phyloP scores from a whole-genome alignment of 345 rosid species.

The Linum trigynum region DNA sequence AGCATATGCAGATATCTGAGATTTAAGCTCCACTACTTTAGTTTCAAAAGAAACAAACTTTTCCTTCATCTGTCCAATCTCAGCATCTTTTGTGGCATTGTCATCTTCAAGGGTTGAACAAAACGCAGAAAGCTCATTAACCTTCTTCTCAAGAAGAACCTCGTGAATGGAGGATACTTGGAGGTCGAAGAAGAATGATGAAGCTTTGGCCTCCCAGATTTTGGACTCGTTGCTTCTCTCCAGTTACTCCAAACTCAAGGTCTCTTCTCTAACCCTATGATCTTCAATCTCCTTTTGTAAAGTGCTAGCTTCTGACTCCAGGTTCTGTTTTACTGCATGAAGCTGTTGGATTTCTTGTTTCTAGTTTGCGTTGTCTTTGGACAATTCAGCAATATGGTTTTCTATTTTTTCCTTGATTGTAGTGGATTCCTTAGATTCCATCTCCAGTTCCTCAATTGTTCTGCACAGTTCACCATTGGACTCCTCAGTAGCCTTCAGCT shows the following conservation, averaged over 20 bases:
- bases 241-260: slow-evolving; percentile 60
- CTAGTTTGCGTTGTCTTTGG: slow-evolving; percentile 29
- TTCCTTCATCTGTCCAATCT: slow-evolving; percentile 19
- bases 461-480: slow-evolving; percentile 43
- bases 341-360: slow-evolving; percentile 43
- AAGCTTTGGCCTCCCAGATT: slow-evolving; percentile 81
- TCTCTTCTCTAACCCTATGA: slow-evolving; percentile 47
- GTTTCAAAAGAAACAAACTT: slow-evolving; percentile 13
- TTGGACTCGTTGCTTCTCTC: slow-evolving; percentile 69
- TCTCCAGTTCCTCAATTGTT: slow-evolving; percentile 53
- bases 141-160: slow-evolving; percentile 44
- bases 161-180: slow-evolving; percentile 61
- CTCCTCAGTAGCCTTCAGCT: slow-evolving; percentile 50
- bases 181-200: slow-evolving; percentile 79
- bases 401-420: slow-evolving; percentile 29
- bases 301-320: slow-evolving; percentile 37
- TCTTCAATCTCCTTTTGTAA: slow-evolving; percentile 41
- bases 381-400: slow-evolving; percentile 34
- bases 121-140: slow-evolving; percentile 22
- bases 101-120: slow-evolving; percentile 17
- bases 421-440: slow-evolving; percentile 43
- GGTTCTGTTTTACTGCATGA: slow-evolving; percentile 31
- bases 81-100: slow-evolving; percentile 16
- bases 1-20: slow-evolving; percentile 24
- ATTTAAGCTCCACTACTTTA: slow-evolving; percentile 18